These are phyloP conservation scores for Mycotypha africana DNA, from an alignment of 371 early-diverging fungal genomes.

Conservation along the genomic window DNA sequence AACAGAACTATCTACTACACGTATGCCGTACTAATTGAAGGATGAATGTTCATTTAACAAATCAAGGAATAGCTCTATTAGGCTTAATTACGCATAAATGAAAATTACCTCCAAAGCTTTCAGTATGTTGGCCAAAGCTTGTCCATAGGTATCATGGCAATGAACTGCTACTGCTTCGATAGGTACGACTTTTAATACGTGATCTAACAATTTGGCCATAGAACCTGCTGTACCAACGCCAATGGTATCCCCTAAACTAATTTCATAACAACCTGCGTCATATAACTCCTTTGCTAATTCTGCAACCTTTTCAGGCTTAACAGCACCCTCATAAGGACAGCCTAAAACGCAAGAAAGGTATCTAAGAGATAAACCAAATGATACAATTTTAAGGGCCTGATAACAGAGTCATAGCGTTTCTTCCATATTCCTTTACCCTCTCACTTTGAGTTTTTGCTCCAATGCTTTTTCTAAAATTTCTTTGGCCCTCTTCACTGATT, in stretches of 20 bases:
- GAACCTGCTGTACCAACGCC: constrained; percentile 88
- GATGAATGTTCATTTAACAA: background rate
- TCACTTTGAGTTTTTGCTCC: constrained; percentile 66
- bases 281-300: constrained; percentile 66
- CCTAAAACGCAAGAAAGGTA: constrained; percentile 93
- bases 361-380: constrained; percentile 21
- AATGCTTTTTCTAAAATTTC: constrained; percentile 67
- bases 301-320: constrained; percentile 71
- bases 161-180: constrained; percentile 83
- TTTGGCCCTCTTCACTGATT: constrained; percentile 72
- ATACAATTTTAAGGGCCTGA: background rate
- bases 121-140: constrained; percentile 92
- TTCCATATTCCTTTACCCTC: constrained; percentile 59
- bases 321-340: constrained; percentile 90
- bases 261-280: constrained; percentile 96
- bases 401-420: too few species aligned
- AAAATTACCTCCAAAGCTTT: constrained; percentile 65
- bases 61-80: too few species aligned
- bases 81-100: background rate
- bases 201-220: constrained; percentile 68
- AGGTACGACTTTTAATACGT: constrained; percentile 70
- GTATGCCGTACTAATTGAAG: constrained; percentile 52
- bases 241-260: constrained; percentile 95
- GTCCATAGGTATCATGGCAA: constrained; percentile 98
- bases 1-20: constrained; percentile 88